Percentiles rank a stretch among this genome's conserved stretches.
phyloP scores from a whole-genome alignment of 2,329 filamentous ascomycete species.

The Onygena corvina region DNA sequence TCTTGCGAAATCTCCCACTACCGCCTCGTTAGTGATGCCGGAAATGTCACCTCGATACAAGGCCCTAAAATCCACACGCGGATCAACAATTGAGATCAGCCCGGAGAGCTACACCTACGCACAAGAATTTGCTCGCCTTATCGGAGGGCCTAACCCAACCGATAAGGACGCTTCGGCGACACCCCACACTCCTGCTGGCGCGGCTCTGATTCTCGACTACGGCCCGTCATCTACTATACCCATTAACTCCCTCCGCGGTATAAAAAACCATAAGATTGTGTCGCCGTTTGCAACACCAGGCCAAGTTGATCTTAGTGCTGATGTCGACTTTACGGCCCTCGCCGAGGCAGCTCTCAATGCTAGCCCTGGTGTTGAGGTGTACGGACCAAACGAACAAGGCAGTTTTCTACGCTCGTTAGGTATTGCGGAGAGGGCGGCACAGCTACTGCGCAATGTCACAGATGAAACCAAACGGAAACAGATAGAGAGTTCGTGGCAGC shows the following conservation, averaged over 20 bases:
- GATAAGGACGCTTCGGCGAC: constrained; percentile 14
- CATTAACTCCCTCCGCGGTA: constrained; percentile 79
- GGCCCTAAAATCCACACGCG: constrained; percentile 53
- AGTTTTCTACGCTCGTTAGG: constrained; percentile 71
- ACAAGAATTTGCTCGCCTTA: constrained; percentile 68
- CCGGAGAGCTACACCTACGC: constrained; percentile 75
- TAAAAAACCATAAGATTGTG: constrained; percentile 61
- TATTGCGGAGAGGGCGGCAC: constrained; percentile 62
- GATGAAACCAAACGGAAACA: constrained; percentile 45
- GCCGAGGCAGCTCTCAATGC: constrained; percentile 68
- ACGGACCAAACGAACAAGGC: constrained; percentile 80
- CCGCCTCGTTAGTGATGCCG: constrained; percentile 74
- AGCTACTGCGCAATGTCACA: constrained; percentile 44
- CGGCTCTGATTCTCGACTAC: constrained; percentile 92
- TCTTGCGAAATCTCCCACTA: constrained; percentile 60
- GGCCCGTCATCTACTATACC: constrained; percentile 69
- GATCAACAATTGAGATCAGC: constrained; percentile 74
- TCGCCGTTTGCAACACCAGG: constrained; percentile 72
- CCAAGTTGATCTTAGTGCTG: constrained; percentile 74
- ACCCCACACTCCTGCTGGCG: constrained; percentile 55
- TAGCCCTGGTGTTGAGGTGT: constrained; percentile 72
- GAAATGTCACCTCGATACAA: constrained; percentile 69
- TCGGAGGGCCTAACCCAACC: constrained; percentile 48
- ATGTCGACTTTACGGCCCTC: constrained; percentile 83
- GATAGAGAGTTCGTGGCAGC: constrained; percentile 62